Conservation (phyloP, 2,329 filamentous ascomycete genomes). For the Ceratocystis harringtonii region DNA sequence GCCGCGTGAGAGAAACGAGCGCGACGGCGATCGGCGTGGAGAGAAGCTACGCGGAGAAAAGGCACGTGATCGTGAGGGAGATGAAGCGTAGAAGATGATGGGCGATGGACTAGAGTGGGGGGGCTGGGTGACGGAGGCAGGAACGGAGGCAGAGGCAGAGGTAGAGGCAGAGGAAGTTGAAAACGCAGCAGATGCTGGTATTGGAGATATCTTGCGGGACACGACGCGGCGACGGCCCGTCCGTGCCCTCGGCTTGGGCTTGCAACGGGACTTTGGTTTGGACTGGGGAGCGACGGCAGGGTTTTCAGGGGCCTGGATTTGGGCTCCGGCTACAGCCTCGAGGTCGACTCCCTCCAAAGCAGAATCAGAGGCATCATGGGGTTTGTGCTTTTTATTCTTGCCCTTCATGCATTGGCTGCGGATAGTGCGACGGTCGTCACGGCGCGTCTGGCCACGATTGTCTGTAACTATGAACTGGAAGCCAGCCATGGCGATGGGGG, state of each 20-base stretch:
- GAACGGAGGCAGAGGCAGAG: neutral
- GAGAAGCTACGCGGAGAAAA: neutral
- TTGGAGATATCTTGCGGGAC: neutral
- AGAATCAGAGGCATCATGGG: neutral
- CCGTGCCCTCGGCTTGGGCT: neutral
- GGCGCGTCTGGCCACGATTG: constrained; percentile 17
- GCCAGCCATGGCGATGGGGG: constrained; percentile 9
- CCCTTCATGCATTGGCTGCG: constrained; percentile 17
- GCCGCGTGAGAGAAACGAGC: neutral
- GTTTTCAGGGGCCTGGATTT: neutral
- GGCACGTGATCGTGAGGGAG: neutral
- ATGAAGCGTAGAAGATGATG: neutral
- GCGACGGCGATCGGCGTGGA: neutral
- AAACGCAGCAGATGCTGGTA: neutral
- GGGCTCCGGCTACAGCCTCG: neutral
- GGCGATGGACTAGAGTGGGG: neutral
- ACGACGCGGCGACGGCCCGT: neutral
- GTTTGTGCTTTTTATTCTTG: constrained; percentile 14
- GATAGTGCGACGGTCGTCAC: constrained; percentile 16
- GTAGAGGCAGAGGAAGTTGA: neutral
- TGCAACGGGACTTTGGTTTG: neutral
- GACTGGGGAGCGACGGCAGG: neutral
- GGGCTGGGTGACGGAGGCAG: neutral
- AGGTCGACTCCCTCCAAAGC: neutral
- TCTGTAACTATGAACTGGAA: constrained; percentile 18